Conservation (phyloP, 495 filamentous ascomycete species). For the Halenospora varia region DNA sequence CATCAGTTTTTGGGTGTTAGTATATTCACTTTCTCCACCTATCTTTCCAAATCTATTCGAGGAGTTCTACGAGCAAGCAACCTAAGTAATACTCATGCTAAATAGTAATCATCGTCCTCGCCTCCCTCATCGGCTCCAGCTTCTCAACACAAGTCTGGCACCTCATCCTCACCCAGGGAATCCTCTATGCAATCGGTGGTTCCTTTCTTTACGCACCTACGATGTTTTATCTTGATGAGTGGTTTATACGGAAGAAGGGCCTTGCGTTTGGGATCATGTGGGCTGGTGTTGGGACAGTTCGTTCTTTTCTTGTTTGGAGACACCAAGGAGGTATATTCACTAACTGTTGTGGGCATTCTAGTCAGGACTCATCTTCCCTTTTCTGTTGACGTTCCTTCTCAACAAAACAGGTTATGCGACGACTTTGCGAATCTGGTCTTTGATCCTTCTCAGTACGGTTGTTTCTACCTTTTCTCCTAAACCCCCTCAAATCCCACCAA, state of each 20-base stretch:
- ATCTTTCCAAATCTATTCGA: too few species aligned
- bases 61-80: too few species aligned
- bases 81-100: not conserved
- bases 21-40: not conserved
- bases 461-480: too few species aligned
- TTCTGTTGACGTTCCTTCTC: conserved; percentile 15
- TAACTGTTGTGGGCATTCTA: too few species aligned
- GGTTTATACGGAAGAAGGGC: conserved; percentile 45
- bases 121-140: conserved; percentile 39
- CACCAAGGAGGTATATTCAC: too few species aligned
- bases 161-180: conserved; percentile 49
- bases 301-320: too few species aligned
- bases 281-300: conserved; percentile 35
- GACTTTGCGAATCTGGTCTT: conserved; percentile 47
- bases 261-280: conserved; percentile 49
- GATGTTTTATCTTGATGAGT: conserved; percentile 34
- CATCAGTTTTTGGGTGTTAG: conserved; percentile 10
- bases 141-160: conserved; percentile 40
- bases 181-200: conserved; percentile 39
- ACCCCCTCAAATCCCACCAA: too few species aligned
- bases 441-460: conserved; percentile 39
- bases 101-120: conserved; percentile 29
- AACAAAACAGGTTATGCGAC: conserved; percentile 47
- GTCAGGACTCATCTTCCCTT: conserved; percentile 17
- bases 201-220: conserved; percentile 38